Conservation (phyloP, 768 basidiomycete species). For the Solioccasus polychromus region DNA sequence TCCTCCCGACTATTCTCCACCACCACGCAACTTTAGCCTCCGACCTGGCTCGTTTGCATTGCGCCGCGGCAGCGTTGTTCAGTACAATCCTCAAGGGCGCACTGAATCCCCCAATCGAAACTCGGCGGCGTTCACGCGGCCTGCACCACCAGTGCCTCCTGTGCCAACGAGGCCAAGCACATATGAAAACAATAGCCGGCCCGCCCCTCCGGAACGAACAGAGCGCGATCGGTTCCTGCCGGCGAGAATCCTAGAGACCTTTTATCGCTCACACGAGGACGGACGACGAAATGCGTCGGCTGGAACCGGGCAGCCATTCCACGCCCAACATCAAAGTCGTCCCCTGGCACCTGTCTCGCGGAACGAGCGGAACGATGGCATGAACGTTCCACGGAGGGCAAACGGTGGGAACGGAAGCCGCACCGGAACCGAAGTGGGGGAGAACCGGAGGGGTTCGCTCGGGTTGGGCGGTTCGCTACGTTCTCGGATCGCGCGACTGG, state of each 20-base stretch:
- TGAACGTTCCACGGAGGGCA: constrained; percentile 4
- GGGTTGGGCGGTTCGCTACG: constrained; percentile 25
- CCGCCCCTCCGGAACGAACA: constrained; percentile 14
- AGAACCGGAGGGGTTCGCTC: constrained; percentile 19
- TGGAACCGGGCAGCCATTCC: constrained; percentile 11
- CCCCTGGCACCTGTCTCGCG: background rate
- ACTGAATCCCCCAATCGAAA: constrained; percentile 12
- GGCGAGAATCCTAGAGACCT: constrained; percentile 19
- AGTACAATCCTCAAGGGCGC: constrained; percentile 8
- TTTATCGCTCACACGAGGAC: constrained; percentile 24
- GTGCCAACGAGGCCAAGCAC: constrained; percentile 6
- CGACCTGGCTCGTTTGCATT: constrained; percentile 15
- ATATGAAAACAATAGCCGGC: constrained; percentile 15
- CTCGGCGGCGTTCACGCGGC: constrained; percentile 5
- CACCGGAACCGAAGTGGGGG: constrained; percentile 8
- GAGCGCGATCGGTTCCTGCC: constrained; percentile 26
- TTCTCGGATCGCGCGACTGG: constrained; percentile 25
- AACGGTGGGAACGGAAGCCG: constrained; percentile 11
- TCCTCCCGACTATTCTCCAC: constrained; percentile 21
- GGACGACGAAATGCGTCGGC: constrained; percentile 17
- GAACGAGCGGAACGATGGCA: constrained; percentile 9
- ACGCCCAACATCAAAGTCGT: constrained; percentile 4
- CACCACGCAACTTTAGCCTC: constrained; percentile 14
- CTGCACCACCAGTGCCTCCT: constrained; percentile 8
- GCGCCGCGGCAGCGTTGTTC: constrained; percentile 9